These are phyloP conservation scores for Terana coerulea DNA, from an alignment of 768 basidiomycete genomes.

Conservation along the genomic window DNA sequence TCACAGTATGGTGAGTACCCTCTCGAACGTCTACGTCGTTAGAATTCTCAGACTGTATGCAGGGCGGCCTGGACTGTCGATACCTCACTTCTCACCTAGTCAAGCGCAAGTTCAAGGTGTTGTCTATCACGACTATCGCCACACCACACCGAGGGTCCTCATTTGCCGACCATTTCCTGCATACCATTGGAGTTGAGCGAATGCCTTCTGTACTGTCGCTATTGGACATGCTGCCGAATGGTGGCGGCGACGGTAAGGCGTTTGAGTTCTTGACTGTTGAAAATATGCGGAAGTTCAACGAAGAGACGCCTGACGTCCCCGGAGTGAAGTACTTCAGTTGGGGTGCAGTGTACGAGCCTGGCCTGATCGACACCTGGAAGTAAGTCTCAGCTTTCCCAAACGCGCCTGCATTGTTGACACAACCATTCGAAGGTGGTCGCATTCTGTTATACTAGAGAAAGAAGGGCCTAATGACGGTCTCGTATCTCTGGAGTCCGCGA, in stretches of 20 bases:
- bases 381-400: constrained; percentile 20
- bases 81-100: constrained; percentile 83
- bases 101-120: constrained; percentile 71
- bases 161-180: constrained; percentile 89
- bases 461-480: constrained; percentile 96
- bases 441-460: constrained; percentile 75
- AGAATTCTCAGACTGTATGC: constrained; percentile 25
- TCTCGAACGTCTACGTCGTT: neutral
- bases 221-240: constrained; percentile 83
- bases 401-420: neutral
- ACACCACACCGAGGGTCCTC: constrained; percentile 92
- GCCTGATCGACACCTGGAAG: constrained; percentile 89
- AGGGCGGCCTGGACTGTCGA: constrained; percentile 93
- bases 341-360: constrained; percentile 90
- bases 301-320: constrained; percentile 72
- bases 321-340: constrained; percentile 90
- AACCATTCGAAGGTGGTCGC: constrained; percentile 48
- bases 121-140: constrained; percentile 90
- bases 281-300: constrained; percentile 88
- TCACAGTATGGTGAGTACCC: constrained; percentile 64
- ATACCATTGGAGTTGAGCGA: constrained; percentile 60
- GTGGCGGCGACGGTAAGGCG: constrained; percentile 92
- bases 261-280: constrained; percentile 84
- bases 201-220: constrained; percentile 69
- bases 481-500: constrained; percentile 81